Percentiles rank a stretch among this genome's conserved stretches.
phyloP scores from a whole-genome alignment of 805 yeast genomes.

The Saturnispora sekii region DNA sequence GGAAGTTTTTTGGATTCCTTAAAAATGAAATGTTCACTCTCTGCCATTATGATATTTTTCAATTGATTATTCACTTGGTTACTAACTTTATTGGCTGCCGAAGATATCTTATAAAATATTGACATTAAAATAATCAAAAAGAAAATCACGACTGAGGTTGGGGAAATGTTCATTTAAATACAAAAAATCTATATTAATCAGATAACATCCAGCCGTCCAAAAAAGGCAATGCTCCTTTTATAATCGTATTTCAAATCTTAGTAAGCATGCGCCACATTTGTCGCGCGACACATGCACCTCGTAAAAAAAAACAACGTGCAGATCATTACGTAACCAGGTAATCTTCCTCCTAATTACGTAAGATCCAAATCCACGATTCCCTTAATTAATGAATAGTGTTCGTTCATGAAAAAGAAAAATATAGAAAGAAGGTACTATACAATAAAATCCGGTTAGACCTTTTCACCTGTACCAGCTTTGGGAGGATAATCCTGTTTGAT shows the following conservation, averaged over 20 bases:
- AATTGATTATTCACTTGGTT: slow-evolving; percentile 4
- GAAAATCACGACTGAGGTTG: slow-evolving; percentile 6
- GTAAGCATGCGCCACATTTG: not conserved
- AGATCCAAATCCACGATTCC: too few species aligned
- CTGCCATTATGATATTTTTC: slow-evolving; percentile 11
- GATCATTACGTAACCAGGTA: not conserved
- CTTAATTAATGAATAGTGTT: not conserved
- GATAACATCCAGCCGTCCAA: not conserved
- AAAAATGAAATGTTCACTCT: slow-evolving; percentile 15
- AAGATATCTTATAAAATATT: slow-evolving; percentile 7
- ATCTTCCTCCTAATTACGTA: not conserved
- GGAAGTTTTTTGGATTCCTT: slow-evolving; percentile 31
- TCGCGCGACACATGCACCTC: too few species aligned
- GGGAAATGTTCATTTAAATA: slow-evolving; percentile 7
- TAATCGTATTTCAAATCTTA: slow-evolving; percentile 1
- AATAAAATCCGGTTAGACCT: not conserved
- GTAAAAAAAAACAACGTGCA: not conserved
- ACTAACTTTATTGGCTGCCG: not conserved
- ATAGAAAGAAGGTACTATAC: not conserved
- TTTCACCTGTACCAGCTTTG: slow-evolving; percentile 47
- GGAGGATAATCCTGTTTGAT: slow-evolving; percentile 43
- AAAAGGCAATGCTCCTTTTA: not conserved
- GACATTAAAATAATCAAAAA: slow-evolving; percentile 14
- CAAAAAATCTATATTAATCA: not conserved
- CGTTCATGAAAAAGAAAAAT: not conserved